Conservation (phyloP, 495 filamentous ascomycete species). For the Xylaria curta region DNA sequence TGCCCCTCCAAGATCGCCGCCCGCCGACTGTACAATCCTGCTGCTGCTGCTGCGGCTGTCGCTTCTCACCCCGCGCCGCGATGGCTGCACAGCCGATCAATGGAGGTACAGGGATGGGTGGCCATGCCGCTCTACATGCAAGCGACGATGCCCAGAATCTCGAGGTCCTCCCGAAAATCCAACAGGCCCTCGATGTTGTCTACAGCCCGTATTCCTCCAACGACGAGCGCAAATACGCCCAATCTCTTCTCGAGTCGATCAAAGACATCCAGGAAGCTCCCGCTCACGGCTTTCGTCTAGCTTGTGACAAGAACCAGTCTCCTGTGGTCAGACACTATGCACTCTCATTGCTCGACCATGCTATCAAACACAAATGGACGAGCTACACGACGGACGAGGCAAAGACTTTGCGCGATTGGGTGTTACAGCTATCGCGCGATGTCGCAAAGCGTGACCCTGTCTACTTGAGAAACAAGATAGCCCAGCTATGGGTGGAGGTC, state of each 20-base stretch:
- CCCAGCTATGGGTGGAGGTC: slow-evolving; percentile 93
- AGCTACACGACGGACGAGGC: slow-evolving; percentile 70
- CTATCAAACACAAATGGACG: slow-evolving; percentile 81
- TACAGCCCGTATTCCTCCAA: slow-evolving; percentile 85
- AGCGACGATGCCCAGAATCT: slow-evolving; percentile 31
- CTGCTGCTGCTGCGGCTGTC: slow-evolving; percentile 7
- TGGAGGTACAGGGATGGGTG: slow-evolving; percentile 42
- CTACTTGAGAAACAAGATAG: slow-evolving; percentile 91
- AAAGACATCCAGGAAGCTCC: slow-evolving; percentile 80
- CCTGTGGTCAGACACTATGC: slow-evolving; percentile 91
- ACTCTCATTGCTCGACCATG: slow-evolving; percentile 86
- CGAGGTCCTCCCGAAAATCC: slow-evolving; percentile 63
- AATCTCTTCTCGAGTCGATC: slow-evolving; percentile 79
- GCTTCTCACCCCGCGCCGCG: slow-evolving; percentile 20
- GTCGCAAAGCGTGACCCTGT: slow-evolving; percentile 75
- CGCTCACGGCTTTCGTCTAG: slow-evolving; percentile 83
- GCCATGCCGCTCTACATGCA: slow-evolving; percentile 29
- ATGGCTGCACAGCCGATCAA: slow-evolving; percentile 40
- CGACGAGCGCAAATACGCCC: slow-evolving; percentile 81
- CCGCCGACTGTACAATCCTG: slow-evolving; percentile 31
- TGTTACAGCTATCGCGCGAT: slow-evolving; percentile 77
- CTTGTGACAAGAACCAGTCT: slow-evolving; percentile 71
- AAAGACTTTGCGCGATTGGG: slow-evolving; percentile 69
- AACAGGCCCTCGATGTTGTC: slow-evolving; percentile 82
- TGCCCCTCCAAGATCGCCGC: slow-evolving; percentile 39